A percentile compares a stretch with the other conserved stretches of the same genome.
Evolutionary conservation across 2,329 filamentous ascomycete genomes (phyloP).

Genomic region (Penicillium occitanis): DNA sequence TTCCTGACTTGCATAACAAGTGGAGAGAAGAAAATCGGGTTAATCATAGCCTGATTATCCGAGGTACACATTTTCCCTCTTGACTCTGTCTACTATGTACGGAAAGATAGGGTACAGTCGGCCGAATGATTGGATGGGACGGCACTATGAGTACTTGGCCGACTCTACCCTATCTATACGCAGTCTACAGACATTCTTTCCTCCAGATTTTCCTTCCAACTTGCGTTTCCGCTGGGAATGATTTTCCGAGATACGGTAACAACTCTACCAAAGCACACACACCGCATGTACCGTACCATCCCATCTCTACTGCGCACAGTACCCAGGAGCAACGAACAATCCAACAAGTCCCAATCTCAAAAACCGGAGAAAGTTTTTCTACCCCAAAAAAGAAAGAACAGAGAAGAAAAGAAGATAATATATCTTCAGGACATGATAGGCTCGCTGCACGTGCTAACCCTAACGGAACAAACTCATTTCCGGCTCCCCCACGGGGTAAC

Average conservation of each 20-base stretch:
- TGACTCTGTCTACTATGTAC: too few relatives aligned
- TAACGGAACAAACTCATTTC: background rate
- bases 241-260: background rate
- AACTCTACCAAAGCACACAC: background rate
- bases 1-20: conserved; percentile 1
- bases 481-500: conserved; percentile 1
- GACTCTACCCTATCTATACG: conserved; percentile 5
- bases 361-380: background rate
- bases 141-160: background rate
- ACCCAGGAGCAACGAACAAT: background rate
- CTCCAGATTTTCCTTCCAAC: background rate
- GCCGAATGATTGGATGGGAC: background rate
- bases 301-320: background rate
- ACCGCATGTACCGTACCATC: background rate
- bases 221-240: background rate
- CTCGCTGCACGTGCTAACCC: background rate
- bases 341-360: background rate
- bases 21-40: background rate
- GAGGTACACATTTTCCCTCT: background rate
- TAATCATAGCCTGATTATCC: background rate
- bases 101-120: conserved; percentile 1
- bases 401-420: background rate
- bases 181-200: background rate
- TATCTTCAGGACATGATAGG: background rate
- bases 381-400: background rate